Evolutionary conservation across 2,329 filamentous ascomycete genomes (phyloP), one percentile per base, ranked within the genome.

Genomic region (Colletotrichum horii): DNA sequence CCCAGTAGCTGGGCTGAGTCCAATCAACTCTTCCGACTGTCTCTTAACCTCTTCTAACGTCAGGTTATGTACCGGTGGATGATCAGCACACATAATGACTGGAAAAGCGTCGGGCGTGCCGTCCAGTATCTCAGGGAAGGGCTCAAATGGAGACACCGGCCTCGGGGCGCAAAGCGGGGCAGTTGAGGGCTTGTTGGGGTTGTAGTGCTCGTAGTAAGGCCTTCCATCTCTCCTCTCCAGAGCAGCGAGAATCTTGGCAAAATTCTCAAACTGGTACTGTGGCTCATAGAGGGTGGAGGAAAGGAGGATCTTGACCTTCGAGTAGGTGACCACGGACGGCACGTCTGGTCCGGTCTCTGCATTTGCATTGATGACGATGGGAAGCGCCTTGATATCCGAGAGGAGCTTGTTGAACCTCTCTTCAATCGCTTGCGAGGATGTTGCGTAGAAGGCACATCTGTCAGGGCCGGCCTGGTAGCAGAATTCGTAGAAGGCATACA

Each of bases 381-480:
- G 89, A 2, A 83, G 79, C 15, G 79, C 80, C 55, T 84, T 86
- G 16, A 91, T 82, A 1, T 76, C 76, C 3, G 82, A 78, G 14
- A 91, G 83, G 1, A 91, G 81, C 4, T 73, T 72, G 7, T 80
- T 77, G 22, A 90, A 82, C 0, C 86, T 82, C 11, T 82, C 62
- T 56, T 86, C 81, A 69, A 90, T 85, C n/a, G 81, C 81, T 0
- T 78, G 77, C 0, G 87, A 81, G 1, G 83, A 82, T 1, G 79
- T 61, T 2, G 82, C 83, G 76, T 85, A 84, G 58, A 91, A 84
- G 2, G 84, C 84, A 71, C 89, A 92, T 8, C 81, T 84, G 1
- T 83, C 75, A 0, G 89, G 89, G 0, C 89, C 89, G 22, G 88
- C 90, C 56, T 85, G 82, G 78, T 88, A 86, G 79, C 92, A 93